phyloP scores from a whole-genome alignment of 2,329 filamentous ascomycete species.

The Fusarium caatingaense region DNA sequence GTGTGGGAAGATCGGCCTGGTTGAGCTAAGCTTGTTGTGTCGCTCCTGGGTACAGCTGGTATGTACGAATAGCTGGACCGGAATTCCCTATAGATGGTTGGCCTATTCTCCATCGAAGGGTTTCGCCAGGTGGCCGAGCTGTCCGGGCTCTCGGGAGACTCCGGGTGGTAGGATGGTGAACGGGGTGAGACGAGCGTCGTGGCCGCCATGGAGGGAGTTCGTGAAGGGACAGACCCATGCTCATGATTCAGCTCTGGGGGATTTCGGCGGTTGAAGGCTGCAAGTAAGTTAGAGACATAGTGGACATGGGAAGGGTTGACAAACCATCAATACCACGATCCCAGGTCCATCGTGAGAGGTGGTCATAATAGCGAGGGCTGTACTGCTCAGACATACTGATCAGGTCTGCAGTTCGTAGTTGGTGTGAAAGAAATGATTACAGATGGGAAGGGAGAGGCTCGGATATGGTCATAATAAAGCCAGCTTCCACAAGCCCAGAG shows the following conservation, averaged over 20 bases:
- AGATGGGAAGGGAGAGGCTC: neutral
- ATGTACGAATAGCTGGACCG: neutral
- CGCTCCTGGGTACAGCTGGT: neutral
- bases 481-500: neutral
- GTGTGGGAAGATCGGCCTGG: neutral
- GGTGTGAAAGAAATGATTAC: neutral
- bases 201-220: neutral
- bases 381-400: neutral
- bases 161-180: neutral
- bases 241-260: too few relatives aligned
- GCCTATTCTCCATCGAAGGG: neutral
- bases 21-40: neutral
- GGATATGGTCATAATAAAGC: neutral
- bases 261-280: neutral
- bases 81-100: neutral
- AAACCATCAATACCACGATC: neutral
- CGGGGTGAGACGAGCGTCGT: neutral
- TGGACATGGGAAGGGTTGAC: neutral
- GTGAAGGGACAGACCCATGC: neutral
- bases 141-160: neutral
- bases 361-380: neutral
- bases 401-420: neutral
- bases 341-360: neutral
- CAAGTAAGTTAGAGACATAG: neutral
- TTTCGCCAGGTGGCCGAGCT: neutral